Percentiles rank a stretch among this genome's conserved stretches.
These are phyloP conservation scores for Penicillium steckii DNA, from an alignment of 495 filamentous ascomycete species.

Conservation along the genomic window DNA sequence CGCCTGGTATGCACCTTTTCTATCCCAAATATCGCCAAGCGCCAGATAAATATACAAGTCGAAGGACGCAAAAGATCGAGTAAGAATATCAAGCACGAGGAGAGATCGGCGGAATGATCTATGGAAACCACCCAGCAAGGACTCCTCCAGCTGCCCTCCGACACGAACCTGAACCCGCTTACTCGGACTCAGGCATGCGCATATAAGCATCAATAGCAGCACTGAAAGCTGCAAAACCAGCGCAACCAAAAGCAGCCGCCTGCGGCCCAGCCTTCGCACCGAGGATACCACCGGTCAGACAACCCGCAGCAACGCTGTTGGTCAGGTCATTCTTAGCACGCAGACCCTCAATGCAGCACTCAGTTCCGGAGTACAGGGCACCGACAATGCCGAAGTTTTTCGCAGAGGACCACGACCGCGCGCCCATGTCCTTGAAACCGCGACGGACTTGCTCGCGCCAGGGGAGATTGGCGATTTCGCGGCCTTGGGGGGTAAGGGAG, in stretches of 20 bases:
- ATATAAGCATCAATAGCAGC: slow-evolving; percentile 93
- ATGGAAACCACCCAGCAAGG: background rate
- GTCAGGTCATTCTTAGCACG: slow-evolving; percentile 90
- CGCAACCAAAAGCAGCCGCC: slow-evolving; percentile 85
- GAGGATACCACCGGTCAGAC: slow-evolving; percentile 85
- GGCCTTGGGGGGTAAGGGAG: slow-evolving; percentile 62
- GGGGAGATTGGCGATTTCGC: slow-evolving; percentile 68
- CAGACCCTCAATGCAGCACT: slow-evolving; percentile 90
- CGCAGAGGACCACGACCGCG: slow-evolving; percentile 76
- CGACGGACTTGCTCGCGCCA: slow-evolving; percentile 73
- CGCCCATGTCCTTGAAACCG: slow-evolving; percentile 94
- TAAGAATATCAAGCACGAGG: background rate
- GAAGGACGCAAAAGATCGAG: background rate
- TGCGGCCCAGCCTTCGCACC: slow-evolving; percentile 85
- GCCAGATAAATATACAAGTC: slow-evolving; percentile 22
- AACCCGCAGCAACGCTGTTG: slow-evolving; percentile 86
- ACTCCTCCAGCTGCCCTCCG: background rate
- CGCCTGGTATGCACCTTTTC: slow-evolving; percentile 29
- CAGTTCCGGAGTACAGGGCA: slow-evolving; percentile 84
- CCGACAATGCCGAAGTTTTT: slow-evolving; percentile 95
- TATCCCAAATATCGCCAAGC: slow-evolving; percentile 23
- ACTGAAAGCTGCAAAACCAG: slow-evolving; percentile 93
- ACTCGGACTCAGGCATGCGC: slow-evolving; percentile 53
- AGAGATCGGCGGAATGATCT: background rate
- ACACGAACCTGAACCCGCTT: background rate